phyloP scores from a whole-genome alignment of 441 rosid species.

The Mallotus repandus region DNA sequence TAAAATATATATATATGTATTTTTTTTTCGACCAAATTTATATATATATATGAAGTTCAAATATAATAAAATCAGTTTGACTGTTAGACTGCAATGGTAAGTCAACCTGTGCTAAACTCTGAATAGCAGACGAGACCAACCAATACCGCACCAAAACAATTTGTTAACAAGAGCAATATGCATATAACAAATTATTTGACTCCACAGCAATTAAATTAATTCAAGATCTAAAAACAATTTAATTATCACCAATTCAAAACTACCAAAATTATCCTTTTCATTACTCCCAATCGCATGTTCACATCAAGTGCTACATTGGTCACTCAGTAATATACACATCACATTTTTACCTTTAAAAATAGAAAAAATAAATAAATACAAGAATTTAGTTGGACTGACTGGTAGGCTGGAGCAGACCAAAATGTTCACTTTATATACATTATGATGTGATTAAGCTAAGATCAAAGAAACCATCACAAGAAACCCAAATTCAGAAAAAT shows the following conservation, averaged over 20 bases:
- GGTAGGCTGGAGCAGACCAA: conserved; percentile 36
- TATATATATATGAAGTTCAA: too few relatives aligned
- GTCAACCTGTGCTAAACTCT: conserved; percentile 28
- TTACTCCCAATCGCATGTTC: too few relatives aligned
- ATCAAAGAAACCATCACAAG: background rate
- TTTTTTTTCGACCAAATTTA: too few relatives aligned
- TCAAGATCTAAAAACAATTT: too few relatives aligned
- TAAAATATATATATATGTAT: too few relatives aligned
- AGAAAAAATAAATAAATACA: too few relatives aligned
- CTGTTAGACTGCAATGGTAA: conserved; percentile 31
- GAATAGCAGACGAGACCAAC: conserved; percentile 27
- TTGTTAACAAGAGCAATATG: conserved; percentile 10
- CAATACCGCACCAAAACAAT: conserved; percentile 8
- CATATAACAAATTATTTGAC: too few relatives aligned
- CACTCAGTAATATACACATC: too few relatives aligned
- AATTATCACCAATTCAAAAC: too few relatives aligned
- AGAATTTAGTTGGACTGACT: conserved; percentile 33
- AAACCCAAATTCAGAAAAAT: conserved; percentile 26
- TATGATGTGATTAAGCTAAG: background rate
- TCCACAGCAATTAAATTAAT: too few relatives aligned
- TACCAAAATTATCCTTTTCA: conserved; percentile 18
- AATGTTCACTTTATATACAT: conserved; percentile 13
- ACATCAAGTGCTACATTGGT: too few relatives aligned
- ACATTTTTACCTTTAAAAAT: too few relatives aligned
- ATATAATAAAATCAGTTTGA: conserved; percentile 21